Evolutionary conservation across 2,329 filamentous ascomycete species (phyloP).

Genomic region (Colletotrichum lupini): DNA sequence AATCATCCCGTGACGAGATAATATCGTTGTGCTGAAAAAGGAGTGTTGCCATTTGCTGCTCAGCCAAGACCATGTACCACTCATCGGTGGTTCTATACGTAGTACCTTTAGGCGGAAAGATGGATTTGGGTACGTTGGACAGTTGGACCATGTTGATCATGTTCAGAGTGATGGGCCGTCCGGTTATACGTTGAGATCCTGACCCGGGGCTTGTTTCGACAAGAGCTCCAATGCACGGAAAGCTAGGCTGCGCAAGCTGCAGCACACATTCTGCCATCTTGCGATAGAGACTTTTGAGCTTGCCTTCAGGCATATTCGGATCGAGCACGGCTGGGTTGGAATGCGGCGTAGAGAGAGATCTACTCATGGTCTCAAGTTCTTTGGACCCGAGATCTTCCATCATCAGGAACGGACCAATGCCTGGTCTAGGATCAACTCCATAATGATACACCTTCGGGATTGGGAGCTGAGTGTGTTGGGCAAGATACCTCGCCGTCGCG

Average conservation of each 20-base stretch:
- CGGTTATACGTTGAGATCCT: constrained; percentile 41
- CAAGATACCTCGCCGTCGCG: constrained; percentile 25
- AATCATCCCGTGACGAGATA: constrained; percentile 45
- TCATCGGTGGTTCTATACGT: constrained; percentile 45
- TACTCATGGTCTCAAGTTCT: constrained; percentile 21
- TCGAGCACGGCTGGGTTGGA: background rate
- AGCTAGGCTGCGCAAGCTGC: constrained; percentile 47
- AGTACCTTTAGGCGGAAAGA: constrained; percentile 38
- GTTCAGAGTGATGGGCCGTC: constrained; percentile 52
- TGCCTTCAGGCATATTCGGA: constrained; percentile 41
- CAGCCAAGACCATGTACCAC: constrained; percentile 49
- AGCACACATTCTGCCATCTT: constrained; percentile 53
- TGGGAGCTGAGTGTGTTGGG: constrained; percentile 10
- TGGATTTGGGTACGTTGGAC: constrained; percentile 38
- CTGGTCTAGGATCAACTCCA: constrained; percentile 35
- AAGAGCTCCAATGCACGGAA: constrained; percentile 53
- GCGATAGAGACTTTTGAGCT: constrained; percentile 45
- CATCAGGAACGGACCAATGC: constrained; percentile 43
- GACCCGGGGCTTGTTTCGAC: constrained; percentile 36
- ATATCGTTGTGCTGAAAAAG: constrained; percentile 50
- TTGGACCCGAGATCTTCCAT: constrained; percentile 38
- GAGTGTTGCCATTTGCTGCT: constrained; percentile 49
- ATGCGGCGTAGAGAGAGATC: background rate
- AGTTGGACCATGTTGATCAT: constrained; percentile 53
- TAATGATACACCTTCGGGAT: constrained; percentile 26